Base-by-base conservation (phyloP, 179 eudicot species). In the Amaranthus tricolor region DNA sequence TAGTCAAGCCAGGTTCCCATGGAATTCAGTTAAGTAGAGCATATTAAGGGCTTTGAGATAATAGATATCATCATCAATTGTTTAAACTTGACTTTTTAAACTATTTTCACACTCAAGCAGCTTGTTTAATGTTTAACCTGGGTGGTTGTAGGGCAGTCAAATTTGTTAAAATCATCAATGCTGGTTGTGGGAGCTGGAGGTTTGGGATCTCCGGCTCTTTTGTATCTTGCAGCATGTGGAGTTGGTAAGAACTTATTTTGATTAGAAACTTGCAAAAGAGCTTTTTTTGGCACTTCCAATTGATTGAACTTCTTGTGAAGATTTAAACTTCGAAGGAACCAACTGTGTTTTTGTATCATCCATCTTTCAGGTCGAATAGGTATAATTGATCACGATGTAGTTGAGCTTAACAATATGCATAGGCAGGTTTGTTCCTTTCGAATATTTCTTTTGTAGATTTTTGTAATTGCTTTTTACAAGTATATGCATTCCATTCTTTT, bases 181-280 rank as follows among this genome's bases (percentile, higher is more conserved):
- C 83, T 96, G 82, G 97, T 93, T 70, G 91, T 96, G 71, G 99
- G 99, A 77, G 99, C 99, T 68, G 99, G 99, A 78, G 99, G 99
- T 5, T 82, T 96, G 79, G 99, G 99, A 6, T 87, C 99, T 40
- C 99, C 99, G 73, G 97, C 98, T 81, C 88, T 96, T 52, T 81
- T 96, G 56, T 96, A 96, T 76, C 94, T 96, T 73, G 96, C 99
- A 49, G 98, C 99, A 17, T 93, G 97, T 83, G 99, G 99, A 57
- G 87, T 91, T 43, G 98, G 99, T 96, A 82, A 80, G 77, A 52
- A 48, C 16, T 62, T 66, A 16, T 70, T n/a, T 55, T 59, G 43
- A 56, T 15, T 49, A 2, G 31, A 76, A 49, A 54, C 57, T 62
- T 8, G 2, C 57, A 54, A 40, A 43, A 7, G 56, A 21, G 19